phyloP scores from a whole-genome alignment of 495 filamentous ascomycete species.

The Penicillium herquei region DNA sequence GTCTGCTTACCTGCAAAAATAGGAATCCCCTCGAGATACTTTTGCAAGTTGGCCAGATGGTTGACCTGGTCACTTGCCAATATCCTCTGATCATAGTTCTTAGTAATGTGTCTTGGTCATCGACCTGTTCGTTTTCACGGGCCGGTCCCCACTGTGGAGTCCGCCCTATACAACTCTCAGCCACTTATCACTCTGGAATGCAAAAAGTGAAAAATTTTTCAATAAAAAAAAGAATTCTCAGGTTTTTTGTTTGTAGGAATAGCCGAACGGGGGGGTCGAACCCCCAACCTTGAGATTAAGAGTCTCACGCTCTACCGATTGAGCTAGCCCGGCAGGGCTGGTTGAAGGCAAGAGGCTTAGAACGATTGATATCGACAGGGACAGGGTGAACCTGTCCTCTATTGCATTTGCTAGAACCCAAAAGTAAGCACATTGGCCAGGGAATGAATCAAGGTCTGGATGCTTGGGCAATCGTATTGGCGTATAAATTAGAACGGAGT shows the following conservation, averaged over 20 bases:
- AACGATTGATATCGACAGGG: neutral
- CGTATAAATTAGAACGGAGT: neutral
- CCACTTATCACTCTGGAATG: constrained; percentile 12
- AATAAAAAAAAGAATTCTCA: constrained; percentile 17
- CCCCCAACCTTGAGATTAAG: constrained; percentile 62
- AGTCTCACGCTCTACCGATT: constrained; percentile 61
- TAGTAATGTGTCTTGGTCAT: neutral
- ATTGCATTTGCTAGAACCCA: too few species aligned
- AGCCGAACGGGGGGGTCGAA: constrained; percentile 60
- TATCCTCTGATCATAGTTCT: neutral
- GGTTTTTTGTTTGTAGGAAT: constrained; percentile 21
- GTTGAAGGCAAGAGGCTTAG: constrained; percentile 9
- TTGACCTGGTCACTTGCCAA: neutral
- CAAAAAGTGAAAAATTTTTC: constrained; percentile 12
- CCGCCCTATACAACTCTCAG: neutral
- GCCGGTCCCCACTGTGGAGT: constrained; percentile 12
- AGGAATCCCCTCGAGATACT: neutral
- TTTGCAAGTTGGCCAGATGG: neutral
- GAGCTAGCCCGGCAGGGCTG: constrained; percentile 52
- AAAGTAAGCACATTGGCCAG: neutral
- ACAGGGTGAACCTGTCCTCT: too few species aligned
- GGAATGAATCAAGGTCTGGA: neutral
- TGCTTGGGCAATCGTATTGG: neutral
- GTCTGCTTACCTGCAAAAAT: neutral
- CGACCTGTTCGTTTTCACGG: neutral